A percentile compares a stretch with the other conserved stretches of the same genome.
These are phyloP conservation scores for Aristolochia californica DNA, from an alignment of 164 flowering plant genomes.

Conservation along the genomic window DNA sequence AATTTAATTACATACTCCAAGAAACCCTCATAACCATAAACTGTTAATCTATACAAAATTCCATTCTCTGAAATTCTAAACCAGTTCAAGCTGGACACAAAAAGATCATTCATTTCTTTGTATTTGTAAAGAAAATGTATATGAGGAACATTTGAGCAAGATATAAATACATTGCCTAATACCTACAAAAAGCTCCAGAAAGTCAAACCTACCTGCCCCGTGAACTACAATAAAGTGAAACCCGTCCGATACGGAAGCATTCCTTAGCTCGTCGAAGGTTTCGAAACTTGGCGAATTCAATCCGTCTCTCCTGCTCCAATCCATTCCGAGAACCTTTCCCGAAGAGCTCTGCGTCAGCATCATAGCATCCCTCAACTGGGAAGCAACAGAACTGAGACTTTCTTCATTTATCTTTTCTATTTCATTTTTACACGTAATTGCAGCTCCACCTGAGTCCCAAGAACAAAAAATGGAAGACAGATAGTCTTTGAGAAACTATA, in stretches of 20 bases:
- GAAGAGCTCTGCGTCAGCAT: constrained; percentile 17
- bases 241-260: constrained; percentile 23
- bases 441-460: constrained; percentile 77
- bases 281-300: constrained; percentile 33
- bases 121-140: neutral
- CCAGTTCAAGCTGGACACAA: no score
- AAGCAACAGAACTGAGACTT: constrained; percentile 39
- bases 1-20: neutral
- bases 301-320: constrained; percentile 68
- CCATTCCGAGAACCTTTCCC: constrained; percentile 47
- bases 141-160: neutral
- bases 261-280: constrained; percentile 30
- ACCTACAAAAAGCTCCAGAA: neutral
- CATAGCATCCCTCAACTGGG: constrained; percentile 66
- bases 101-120: no score
- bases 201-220: constrained; percentile 66
- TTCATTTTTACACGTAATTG: constrained; percentile 83
- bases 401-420: constrained; percentile 70
- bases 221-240: constrained; percentile 70
- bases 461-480: neutral
- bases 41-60: no score
- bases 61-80: no score
- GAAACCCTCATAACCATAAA: no score
- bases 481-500: neutral
- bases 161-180: neutral